Conservation (phyloP, 2,329 filamentous ascomycete species). For the Fusarium pseudoanthophilum region DNA sequence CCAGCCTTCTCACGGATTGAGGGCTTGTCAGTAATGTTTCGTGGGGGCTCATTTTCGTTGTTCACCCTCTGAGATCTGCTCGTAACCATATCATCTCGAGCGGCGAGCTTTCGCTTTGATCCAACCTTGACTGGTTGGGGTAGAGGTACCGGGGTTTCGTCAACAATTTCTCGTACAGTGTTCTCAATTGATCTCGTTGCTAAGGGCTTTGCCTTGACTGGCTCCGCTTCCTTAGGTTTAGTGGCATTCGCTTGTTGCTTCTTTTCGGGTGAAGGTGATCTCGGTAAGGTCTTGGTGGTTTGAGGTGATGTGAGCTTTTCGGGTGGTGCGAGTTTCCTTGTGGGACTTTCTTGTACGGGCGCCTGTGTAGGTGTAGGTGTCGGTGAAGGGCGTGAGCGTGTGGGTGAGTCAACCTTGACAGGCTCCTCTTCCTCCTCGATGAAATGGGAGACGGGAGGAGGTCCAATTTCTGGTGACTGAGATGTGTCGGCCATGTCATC, state of each 20-base stretch:
- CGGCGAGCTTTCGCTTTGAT: slow-evolving; percentile 68
- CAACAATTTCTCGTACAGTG: background rate
- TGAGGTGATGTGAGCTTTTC: slow-evolving; percentile 47
- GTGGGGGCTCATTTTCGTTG: slow-evolving; percentile 46
- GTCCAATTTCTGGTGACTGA: slow-evolving; percentile 76
- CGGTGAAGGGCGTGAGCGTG: slow-evolving; percentile 33
- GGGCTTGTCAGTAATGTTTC: slow-evolving; percentile 39
- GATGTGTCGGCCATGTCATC: slow-evolving; percentile 59
- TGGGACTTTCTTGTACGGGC: slow-evolving; percentile 39
- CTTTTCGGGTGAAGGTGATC: slow-evolving; percentile 45
- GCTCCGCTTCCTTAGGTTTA: background rate
- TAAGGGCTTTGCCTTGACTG: background rate
- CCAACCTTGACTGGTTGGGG: slow-evolving; percentile 55
- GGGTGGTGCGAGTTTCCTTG: slow-evolving; percentile 46
- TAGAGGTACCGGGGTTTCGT: slow-evolving; percentile 30
- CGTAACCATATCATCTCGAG: slow-evolving; percentile 63
- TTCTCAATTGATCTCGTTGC: slow-evolving; percentile 13
- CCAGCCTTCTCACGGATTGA: slow-evolving; percentile 51
- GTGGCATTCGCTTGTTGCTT: slow-evolving; percentile 24
- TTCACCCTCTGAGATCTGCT: slow-evolving; percentile 38
- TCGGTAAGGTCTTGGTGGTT: slow-evolving; percentile 28
- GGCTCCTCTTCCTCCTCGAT: slow-evolving; percentile 68
- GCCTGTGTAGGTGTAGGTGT: slow-evolving; percentile 10
- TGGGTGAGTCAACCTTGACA: slow-evolving; percentile 63
- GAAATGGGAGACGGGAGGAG: slow-evolving; percentile 68